Evolutionary conservation across 176 grass and related monocot species (phyloP), one percentile per base, ranked within the genome.

Genomic region (Pharus latifolius): DNA sequence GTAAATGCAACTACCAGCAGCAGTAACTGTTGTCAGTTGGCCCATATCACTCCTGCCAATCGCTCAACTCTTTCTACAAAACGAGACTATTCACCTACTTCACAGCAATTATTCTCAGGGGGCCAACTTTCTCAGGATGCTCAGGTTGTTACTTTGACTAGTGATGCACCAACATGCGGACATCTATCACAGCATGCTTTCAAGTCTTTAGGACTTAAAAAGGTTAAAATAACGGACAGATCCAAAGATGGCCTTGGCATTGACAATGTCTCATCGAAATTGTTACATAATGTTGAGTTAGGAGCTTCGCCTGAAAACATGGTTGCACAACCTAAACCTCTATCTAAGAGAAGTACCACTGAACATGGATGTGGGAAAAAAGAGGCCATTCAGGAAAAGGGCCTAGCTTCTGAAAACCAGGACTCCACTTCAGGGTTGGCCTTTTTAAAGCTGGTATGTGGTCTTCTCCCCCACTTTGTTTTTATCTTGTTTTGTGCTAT

Each of bases 11-110:
- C 65, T 57, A 43, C 54, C 25, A 86, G 49, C 80, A 74, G 65
- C 51, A 82, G 59, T 49, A 83, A 75, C 43, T 85, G 61, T 81
- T 47, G 57, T 74, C 72, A 83, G 69, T 78, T 98, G 30, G 58
- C 72, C 30, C 50, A 89, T 38, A 90, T 91, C 57, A 83, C 81
- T 69, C 94, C 94, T 68, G 87, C 94, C 53, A 98, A 98, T 77
- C 84, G 86, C 23, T 83, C 89, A 65, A 85, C 69, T 27, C 75
- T 83, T 83, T 66, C 83, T 80, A 67, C 62, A 42, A 83, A 86
- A 75, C 68, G 81, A 8, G 38, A 31, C 20, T 74, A 68, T 32
- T 52, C 64, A 35, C 73, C 74, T 4, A 49, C 57, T 13, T 81
- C 89, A 51, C 70, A 78, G 45, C 77, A 26, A 29, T 28, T 58